Percentiles rank a stretch among this genome's conserved stretches.
These are phyloP conservation scores for Pleurotus salmoneostramineus DNA, from an alignment of 768 basidiomycete species.

Conservation along the genomic window DNA sequence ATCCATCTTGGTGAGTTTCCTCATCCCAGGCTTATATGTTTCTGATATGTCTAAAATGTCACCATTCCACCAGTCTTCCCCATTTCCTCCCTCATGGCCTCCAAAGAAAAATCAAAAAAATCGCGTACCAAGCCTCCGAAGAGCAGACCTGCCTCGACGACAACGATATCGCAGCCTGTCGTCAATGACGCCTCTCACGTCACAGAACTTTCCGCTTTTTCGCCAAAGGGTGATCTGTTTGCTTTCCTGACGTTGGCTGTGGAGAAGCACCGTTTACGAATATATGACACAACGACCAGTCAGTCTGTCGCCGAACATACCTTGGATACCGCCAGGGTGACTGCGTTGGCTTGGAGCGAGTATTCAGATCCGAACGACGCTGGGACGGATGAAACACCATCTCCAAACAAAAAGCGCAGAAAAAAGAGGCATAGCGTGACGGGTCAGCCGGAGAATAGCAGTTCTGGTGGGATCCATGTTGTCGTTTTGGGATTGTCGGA, in stretches of 20 bases:
- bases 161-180: conserved; percentile 51
- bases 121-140: conserved; percentile 46
- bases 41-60: conserved; percentile 6
- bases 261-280: conserved; percentile 68
- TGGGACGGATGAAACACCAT: conserved; percentile 21
- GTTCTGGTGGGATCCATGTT: conserved; percentile 25
- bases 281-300: conserved; percentile 56
- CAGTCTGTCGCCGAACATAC: conserved; percentile 55
- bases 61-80: not conserved
- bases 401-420: conserved; percentile 52
- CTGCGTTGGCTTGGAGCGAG: conserved; percentile 49
- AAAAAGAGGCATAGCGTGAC: conserved; percentile 34
- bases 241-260: conserved; percentile 61
- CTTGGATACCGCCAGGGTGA: conserved; percentile 51
- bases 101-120: conserved; percentile 48
- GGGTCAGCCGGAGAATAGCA: conserved; percentile 16
- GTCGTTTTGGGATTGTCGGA: conserved; percentile 59
- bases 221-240: conserved; percentile 50
- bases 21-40: not conserved
- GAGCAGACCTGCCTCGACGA: conserved; percentile 48
- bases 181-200: conserved; percentile 42
- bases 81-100: conserved; percentile 28
- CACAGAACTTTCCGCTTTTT: conserved; percentile 52
- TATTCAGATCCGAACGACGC: conserved; percentile 23
- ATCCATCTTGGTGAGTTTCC: not conserved